A percentile compares a stretch with the other conserved stretches of the same genome.
phyloP scores from a whole-genome alignment of 1,139 yeast genomes.

The Saccharomyces pastorianus region DNA sequence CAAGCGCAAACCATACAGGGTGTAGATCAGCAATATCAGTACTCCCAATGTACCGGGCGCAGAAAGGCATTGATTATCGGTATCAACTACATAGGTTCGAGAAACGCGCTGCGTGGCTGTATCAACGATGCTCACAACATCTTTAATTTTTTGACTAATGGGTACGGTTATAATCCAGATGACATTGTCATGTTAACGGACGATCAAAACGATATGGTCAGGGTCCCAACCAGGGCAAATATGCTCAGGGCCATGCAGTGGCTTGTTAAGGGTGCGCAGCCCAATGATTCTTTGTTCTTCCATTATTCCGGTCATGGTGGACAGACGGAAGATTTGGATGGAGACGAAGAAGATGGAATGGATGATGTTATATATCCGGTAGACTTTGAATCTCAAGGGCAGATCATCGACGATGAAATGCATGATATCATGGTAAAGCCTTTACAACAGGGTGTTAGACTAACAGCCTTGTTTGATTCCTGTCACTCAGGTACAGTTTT shows the following conservation, averaged over 20 bases:
- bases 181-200: slow-evolving; percentile 84
- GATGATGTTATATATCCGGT: slow-evolving; percentile 91
- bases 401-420: slow-evolving; percentile 75
- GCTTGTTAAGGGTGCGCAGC: slow-evolving; percentile 73
- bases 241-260: slow-evolving; percentile 84
- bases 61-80: slow-evolving; percentile 82
- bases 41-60: slow-evolving; percentile 67
- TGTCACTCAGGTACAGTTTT: slow-evolving; percentile 91
- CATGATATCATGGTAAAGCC: slow-evolving; percentile 75
- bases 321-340: slow-evolving; percentile 65
- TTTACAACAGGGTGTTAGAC: slow-evolving; percentile 72
- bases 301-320: slow-evolving; percentile 97
- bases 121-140: slow-evolving; percentile 73
- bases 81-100: slow-evolving; percentile 75
- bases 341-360: slow-evolving; percentile 84
- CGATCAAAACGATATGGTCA: slow-evolving; percentile 51
- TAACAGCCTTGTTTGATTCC: slow-evolving; percentile 84
- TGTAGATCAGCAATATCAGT: slow-evolving; percentile 40
- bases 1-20: slow-evolving; percentile 20
- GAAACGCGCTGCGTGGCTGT: slow-evolving; percentile 70
- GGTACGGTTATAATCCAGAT: slow-evolving; percentile 61
- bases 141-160: slow-evolving; percentile 45
- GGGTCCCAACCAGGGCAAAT: slow-evolving; percentile 69
- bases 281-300: slow-evolving; percentile 80
- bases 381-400: slow-evolving; percentile 69